Conservation (phyloP, 306 rosid genomes). For the Ormosia semicastrata region DNA sequence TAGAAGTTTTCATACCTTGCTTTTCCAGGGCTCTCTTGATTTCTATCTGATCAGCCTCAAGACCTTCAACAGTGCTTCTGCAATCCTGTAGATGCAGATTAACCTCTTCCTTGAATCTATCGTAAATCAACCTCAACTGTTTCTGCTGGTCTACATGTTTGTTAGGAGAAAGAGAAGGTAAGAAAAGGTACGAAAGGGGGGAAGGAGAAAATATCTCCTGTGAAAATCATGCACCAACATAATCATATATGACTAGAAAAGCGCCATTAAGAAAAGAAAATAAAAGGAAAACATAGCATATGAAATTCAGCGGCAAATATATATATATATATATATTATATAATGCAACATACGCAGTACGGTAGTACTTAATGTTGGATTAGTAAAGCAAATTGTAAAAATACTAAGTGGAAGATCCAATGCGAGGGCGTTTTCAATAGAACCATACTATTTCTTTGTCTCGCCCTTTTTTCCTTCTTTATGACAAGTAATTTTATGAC, state of each 20-base stretch:
- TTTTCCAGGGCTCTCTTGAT: slow-evolving; percentile 73
- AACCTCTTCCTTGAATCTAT: slow-evolving; percentile 82
- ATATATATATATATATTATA: too few species aligned
- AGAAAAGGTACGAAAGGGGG: background rate
- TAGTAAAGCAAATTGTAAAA: background rate
- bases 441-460: background rate
- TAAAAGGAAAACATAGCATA: slow-evolving; percentile 12
- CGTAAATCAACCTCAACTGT: slow-evolving; percentile 62
- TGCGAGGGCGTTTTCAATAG: background rate
- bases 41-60: slow-evolving; percentile 70
- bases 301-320: background rate
- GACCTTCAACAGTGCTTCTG: slow-evolving; percentile 62
- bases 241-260: slow-evolving; percentile 3
- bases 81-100: slow-evolving; percentile 76
- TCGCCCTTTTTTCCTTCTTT: background rate
- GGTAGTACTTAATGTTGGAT: background rate
- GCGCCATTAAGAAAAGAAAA: background rate
- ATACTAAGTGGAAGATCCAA: background rate
- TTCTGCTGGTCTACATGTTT: slow-evolving; percentile 67
- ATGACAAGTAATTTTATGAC: background rate
- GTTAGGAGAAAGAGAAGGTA: slow-evolving; percentile 18
- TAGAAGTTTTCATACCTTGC: slow-evolving; percentile 57
- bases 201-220: background rate
- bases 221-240: background rate
- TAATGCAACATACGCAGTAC: background rate